Conservation (phyloP, 345 rosid genomes). For the Eucalyptus sp. region DNA sequence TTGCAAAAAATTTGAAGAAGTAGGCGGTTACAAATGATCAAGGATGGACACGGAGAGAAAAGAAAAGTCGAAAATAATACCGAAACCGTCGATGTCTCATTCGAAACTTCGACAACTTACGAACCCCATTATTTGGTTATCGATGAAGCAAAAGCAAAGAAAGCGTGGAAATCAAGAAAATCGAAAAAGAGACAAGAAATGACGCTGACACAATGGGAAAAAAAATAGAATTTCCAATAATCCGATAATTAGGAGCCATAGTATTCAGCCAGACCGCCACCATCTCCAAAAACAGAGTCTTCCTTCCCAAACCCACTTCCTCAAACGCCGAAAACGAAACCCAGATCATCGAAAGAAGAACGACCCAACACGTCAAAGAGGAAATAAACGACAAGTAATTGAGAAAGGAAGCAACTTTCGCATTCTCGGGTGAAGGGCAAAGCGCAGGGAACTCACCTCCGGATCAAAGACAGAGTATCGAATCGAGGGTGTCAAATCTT, state of each 20-base stretch:
- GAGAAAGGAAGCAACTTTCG: background rate
- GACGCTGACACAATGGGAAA: background rate
- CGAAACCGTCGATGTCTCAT: background rate
- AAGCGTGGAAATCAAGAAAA: background rate
- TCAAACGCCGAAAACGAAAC: background rate
- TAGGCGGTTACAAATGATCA: background rate
- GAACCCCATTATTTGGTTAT: background rate
- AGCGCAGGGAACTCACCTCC: background rate
- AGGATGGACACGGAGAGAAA: background rate
- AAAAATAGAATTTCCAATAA: background rate
- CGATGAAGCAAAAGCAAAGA: background rate
- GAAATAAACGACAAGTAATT: background rate
- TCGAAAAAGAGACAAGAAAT: background rate
- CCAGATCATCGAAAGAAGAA: background rate
- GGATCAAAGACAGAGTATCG: background rate
- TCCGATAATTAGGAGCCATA: background rate
- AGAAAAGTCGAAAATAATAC: background rate
- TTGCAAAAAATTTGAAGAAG: background rate
- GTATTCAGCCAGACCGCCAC: background rate
- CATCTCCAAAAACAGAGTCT: background rate
- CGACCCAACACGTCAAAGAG: background rate
- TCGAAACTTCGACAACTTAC: background rate
- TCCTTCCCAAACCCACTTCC: background rate
- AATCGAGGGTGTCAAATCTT: background rate
- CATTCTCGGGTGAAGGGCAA: background rate